Conservation (phyloP, 2,329 filamentous ascomycete species). For the Arthrobotrys megalospora region DNA sequence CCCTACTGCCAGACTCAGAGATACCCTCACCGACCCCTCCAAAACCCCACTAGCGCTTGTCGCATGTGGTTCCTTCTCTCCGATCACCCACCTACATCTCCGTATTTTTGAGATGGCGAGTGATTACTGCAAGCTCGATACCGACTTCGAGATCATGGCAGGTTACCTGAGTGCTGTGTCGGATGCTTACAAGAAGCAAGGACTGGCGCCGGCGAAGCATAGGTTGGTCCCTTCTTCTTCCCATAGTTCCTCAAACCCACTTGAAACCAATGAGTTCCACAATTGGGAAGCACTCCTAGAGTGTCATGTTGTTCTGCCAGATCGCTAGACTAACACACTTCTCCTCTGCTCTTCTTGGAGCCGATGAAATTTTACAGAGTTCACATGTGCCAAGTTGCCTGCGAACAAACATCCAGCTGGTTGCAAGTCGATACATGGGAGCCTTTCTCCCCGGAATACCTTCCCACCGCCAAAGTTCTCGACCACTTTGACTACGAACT, state of each 20-base stretch:
- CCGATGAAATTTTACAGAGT: constrained; percentile 69
- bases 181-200: constrained; percentile 83
- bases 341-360: constrained; percentile 35
- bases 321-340: constrained; percentile 57
- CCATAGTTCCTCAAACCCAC: background rate
- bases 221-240: constrained; percentile 68
- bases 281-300: constrained; percentile 17
- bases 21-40: constrained; percentile 72
- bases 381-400: constrained; percentile 88
- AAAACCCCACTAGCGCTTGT: constrained; percentile 78
- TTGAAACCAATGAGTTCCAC: background rate
- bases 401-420: constrained; percentile 81
- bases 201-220: constrained; percentile 80
- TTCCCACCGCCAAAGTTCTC: constrained; percentile 88
- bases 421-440: constrained; percentile 92
- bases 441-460: constrained; percentile 85
- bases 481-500: constrained; percentile 94
- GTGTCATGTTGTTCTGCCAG: constrained; percentile 7
- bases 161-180: constrained; percentile 86
- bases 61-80: constrained; percentile 80
- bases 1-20: constrained; percentile 74
- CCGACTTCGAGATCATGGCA: constrained; percentile 83
- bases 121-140: constrained; percentile 82
- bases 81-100: constrained; percentile 82
- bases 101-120: constrained; percentile 91